Conservation (phyloP, 345 rosid species). For the Camelina sativa region DNA sequence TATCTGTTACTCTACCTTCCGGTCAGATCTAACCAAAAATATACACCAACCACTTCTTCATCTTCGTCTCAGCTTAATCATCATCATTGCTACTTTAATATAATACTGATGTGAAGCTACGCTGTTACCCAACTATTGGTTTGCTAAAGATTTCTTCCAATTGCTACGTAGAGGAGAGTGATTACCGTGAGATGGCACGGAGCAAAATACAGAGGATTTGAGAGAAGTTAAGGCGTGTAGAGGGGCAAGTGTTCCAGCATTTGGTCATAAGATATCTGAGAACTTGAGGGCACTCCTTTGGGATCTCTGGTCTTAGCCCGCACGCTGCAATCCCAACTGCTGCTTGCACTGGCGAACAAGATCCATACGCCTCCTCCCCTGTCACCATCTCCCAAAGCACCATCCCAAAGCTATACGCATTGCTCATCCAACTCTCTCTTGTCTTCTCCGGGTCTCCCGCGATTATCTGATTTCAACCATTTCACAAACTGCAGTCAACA, state of each 20-base stretch:
- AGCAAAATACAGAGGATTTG: constrained; percentile 67
- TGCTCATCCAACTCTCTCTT: constrained; percentile 96
- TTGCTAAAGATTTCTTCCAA: constrained; percentile 20
- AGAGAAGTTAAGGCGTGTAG: constrained; percentile 77
- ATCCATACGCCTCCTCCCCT: constrained; percentile 85
- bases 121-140: constrained; percentile 22
- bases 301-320: constrained; percentile 91
- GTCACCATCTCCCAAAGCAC: constrained; percentile 96
- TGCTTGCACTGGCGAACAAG: constrained; percentile 95
- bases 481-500: constrained; percentile 24
- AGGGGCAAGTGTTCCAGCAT: constrained; percentile 86
- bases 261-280: constrained; percentile 77
- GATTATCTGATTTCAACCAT: constrained; percentile 66
- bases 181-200: constrained; percentile 49
- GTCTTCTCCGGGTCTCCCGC: constrained; percentile 94
- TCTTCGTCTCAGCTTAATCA: constrained; percentile 4
- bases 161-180: constrained; percentile 15
- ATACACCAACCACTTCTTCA: constrained; percentile 7
- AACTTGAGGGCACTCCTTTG: constrained; percentile 86
- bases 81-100: not conserved
- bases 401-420: constrained; percentile 94
- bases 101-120: constrained; percentile 6
- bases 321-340: constrained; percentile 98
- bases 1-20: constrained; percentile 1
- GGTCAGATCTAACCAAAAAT: constrained; percentile 16